Base-by-base conservation (phyloP, 441 rosid genomes). In the Eugenia klotzschiana region DNA sequence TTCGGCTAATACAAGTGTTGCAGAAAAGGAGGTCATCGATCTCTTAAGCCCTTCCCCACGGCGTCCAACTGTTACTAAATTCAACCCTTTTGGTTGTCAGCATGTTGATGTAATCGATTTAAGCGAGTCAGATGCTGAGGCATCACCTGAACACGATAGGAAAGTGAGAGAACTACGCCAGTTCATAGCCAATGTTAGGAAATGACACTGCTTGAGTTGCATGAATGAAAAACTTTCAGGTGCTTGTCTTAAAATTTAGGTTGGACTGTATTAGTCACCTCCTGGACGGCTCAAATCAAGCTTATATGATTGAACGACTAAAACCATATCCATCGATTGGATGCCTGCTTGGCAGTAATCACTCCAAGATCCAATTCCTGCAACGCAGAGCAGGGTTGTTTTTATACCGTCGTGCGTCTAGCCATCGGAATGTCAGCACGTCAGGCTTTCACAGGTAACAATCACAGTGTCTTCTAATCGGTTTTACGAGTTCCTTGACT, bases 1-100 rank as follows among this genome's bases (percentile, higher is more conserved):
- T 73, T 52, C 29, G 7, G 33, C 64, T 27, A 82, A 33, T 82
- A 8, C 54, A 0, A 80, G 84, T 23, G 79, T 29, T 13, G 79
- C 87, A 15, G 86, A 85, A 79, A 64, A 86, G 22, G 93, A 93
- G 86, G 84, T 95, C 85, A 91, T 94, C 55, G 94, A 95, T 86
- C 98, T 96, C 69, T 88, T 86, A 84, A 95, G 96, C 90, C 99
- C 99, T 64, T 89, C 92, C 26, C 93, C 95, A 13, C 15, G 51
- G 85, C 72, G 41, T 16, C 85, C 50, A 23, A 82, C 81, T 52
- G 81, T 85, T 82, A 53, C 91, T 33, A 91, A 88, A 89, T 87
- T 69, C 40, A 79, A 81, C 80, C 88, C 82, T 55, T 83, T 79
- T 55, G 85, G 82, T 69, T 80, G 84, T 74, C 85, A 87, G 57